phyloP scores from a whole-genome alignment of 768 basidiomycete species.

The Hydnum rufescens region DNA sequence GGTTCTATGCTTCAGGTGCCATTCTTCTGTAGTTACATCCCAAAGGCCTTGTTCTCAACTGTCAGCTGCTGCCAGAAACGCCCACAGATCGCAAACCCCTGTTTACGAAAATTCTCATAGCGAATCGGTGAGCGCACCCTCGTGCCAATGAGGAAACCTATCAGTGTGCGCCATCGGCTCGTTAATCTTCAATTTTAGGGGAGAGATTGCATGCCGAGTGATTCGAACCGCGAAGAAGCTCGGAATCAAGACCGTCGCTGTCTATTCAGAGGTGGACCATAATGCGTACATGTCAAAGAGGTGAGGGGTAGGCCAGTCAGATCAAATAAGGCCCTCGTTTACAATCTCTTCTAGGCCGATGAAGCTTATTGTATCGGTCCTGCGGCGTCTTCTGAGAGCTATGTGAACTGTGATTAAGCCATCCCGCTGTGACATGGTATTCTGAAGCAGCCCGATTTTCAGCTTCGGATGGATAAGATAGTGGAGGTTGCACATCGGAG shows the following conservation, averaged over 20 bases:
- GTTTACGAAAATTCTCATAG: slow-evolving; percentile 82
- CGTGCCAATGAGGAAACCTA: neutral
- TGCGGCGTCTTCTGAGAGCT: slow-evolving; percentile 74
- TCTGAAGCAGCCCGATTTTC: neutral
- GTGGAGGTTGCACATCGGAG: slow-evolving; percentile 60
- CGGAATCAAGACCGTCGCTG: slow-evolving; percentile 80
- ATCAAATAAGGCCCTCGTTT: neutral
- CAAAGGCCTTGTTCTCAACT: too few relatives aligned
- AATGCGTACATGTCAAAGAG: slow-evolving; percentile 68
- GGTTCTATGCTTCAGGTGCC: too few relatives aligned
- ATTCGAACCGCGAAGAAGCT: slow-evolving; percentile 76
- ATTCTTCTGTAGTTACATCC: too few relatives aligned
- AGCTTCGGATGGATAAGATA: slow-evolving; percentile 80
- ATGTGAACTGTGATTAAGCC: slow-evolving; percentile 32
- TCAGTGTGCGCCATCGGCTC: neutral
- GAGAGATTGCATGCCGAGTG: slow-evolving; percentile 90
- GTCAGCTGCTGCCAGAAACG: neutral
- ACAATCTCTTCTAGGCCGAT: slow-evolving; percentile 35
- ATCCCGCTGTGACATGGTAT: neutral
- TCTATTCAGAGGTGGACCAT: slow-evolving; percentile 75
- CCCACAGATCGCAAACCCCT: slow-evolving; percentile 12
- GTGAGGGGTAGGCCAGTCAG: slow-evolving; percentile 29
- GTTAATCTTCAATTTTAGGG: slow-evolving; percentile 26
- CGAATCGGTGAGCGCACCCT: slow-evolving; percentile 50
- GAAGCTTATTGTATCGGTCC: slow-evolving; percentile 88